Evolutionary conservation across 2,329 filamentous ascomycete genomes (phyloP).

Genomic region (Penicillium sp.): DNA sequence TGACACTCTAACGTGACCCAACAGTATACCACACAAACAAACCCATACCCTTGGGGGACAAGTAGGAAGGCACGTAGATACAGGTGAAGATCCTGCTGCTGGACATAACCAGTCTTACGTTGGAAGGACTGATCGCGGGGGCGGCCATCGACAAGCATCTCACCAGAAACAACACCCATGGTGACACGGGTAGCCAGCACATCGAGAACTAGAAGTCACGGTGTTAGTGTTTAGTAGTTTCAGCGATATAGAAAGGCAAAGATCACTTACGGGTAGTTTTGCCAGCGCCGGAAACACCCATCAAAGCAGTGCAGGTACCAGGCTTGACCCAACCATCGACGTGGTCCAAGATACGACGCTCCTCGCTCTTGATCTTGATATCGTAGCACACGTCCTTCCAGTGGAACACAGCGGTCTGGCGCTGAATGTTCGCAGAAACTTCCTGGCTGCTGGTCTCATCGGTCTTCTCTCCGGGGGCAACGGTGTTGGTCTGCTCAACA

Average conservation of each 20-base stretch:
- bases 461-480: constrained; percentile 36
- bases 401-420: constrained; percentile 77
- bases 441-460: constrained; percentile 26
- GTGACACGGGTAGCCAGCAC: constrained; percentile 82
- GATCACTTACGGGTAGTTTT: constrained; percentile 68
- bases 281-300: constrained; percentile 89
- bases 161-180: constrained; percentile 84
- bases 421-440: constrained; percentile 52
- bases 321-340: constrained; percentile 95
- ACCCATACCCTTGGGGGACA: too few species aligned
- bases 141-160: constrained; percentile 79
- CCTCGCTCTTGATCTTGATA: constrained; percentile 75
- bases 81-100: constrained; percentile 89
- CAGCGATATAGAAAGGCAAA: too few species aligned
- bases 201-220: constrained; percentile 60
- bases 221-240: too few species aligned
- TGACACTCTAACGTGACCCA: too few species aligned
- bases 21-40: too few species aligned
- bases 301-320: constrained; percentile 83
- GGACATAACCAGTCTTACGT: constrained; percentile 87
- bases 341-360: constrained; percentile 75
- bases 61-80: too few species aligned
- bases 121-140: constrained; percentile 81
- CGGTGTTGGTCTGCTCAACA: constrained; percentile 26
- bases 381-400: constrained; percentile 85